These are phyloP conservation scores for Teratosphaeria epicoccoides DNA, from an alignment of 2,329 filamentous ascomycete genomes.

Conservation along the genomic window DNA sequence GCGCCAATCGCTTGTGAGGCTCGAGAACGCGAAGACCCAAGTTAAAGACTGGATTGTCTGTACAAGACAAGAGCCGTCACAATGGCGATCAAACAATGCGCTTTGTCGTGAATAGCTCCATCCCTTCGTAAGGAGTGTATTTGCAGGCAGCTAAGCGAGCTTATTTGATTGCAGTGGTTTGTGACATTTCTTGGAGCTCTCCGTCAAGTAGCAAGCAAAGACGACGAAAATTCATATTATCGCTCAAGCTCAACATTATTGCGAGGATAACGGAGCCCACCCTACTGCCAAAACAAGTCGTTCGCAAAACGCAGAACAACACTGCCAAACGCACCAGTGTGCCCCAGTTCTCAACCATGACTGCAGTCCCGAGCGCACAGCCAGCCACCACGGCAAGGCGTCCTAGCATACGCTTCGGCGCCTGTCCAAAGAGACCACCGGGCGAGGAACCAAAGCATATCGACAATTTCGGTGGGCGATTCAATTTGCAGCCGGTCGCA, in stretches of 20 bases:
- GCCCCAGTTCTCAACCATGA: too few relatives aligned
- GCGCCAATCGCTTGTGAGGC: not conserved
- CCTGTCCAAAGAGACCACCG: not conserved
- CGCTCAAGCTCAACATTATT: too few relatives aligned
- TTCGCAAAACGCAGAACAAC: too few relatives aligned
- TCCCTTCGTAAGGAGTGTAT: not conserved
- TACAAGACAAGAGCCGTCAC: not conserved
- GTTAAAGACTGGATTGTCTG: not conserved
- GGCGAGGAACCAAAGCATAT: not conserved
- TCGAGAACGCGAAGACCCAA: not conserved
- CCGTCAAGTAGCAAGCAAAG: too few relatives aligned
- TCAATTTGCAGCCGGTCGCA: not conserved
- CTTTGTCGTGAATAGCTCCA: not conserved
- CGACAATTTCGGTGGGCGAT: not conserved
- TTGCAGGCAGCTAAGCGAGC: too few relatives aligned
- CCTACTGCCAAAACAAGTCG: too few relatives aligned
- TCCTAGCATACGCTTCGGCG: not conserved
- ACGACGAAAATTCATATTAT: too few relatives aligned
- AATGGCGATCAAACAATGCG: not conserved
- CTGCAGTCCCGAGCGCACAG: not conserved
- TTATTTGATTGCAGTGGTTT: too few relatives aligned
- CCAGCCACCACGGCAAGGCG: not conserved
- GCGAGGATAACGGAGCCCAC: too few relatives aligned
- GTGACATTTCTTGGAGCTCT: too few relatives aligned
- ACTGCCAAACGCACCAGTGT: too few relatives aligned